Conservation (phyloP, 768 basidiomycete species). For the Leccinellum luteum region DNA sequence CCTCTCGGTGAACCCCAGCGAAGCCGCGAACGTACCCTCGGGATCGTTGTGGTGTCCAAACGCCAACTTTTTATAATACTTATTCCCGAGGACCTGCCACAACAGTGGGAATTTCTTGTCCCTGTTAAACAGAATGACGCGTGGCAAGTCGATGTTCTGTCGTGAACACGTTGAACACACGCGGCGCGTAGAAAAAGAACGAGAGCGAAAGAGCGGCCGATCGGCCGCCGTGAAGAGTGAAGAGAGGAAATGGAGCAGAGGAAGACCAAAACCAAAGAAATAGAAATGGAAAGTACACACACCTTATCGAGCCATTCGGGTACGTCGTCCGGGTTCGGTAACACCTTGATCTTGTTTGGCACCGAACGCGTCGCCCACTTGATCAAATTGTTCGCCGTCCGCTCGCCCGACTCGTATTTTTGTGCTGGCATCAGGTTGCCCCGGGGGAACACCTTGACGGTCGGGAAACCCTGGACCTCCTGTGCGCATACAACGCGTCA, state of each 20-base stretch:
- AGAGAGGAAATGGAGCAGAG: too few species aligned
- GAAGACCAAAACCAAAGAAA: not conserved
- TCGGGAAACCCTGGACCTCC: conserved; percentile 90
- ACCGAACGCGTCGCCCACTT: conserved; percentile 75
- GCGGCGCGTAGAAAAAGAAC: not conserved
- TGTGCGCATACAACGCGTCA: conserved; percentile 18
- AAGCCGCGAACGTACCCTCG: conserved; percentile 54
- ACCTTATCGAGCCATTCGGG: conserved; percentile 70
- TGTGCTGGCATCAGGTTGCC: conserved; percentile 62
- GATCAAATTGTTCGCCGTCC: conserved; percentile 69
- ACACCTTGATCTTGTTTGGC: conserved; percentile 65
- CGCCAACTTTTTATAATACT: conserved; percentile 58
- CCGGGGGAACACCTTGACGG: conserved; percentile 87
- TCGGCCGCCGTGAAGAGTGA: not conserved
- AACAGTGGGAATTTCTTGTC: conserved; percentile 73
- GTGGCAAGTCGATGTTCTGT: conserved; percentile 44
- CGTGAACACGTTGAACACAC: not conserved
- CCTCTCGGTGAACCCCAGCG: conserved; percentile 57
- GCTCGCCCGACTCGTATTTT: conserved; percentile 63
- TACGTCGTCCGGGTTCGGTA: conserved; percentile 56
- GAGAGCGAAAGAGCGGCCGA: not conserved
- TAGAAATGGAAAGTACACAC: conserved; percentile 13
- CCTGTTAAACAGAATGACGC: conserved; percentile 70
- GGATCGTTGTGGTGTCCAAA: conserved; percentile 68
- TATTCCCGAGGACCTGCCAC: conserved; percentile 78